Conservation (phyloP, 2,329 filamentous ascomycete genomes). For the Pleoardoris graminearum region DNA sequence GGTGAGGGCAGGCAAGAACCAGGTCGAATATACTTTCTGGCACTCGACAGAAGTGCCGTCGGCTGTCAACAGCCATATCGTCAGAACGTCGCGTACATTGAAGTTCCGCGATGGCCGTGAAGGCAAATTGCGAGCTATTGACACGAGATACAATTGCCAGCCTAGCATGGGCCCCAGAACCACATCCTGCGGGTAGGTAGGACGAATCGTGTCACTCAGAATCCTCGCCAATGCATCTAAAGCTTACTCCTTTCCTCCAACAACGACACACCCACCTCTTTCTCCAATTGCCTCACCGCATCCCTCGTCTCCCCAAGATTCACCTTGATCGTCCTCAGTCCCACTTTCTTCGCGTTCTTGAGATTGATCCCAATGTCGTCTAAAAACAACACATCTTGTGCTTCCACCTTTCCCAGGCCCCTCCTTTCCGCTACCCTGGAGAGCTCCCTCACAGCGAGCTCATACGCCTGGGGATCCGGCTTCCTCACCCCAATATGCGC, state of each 20-base stretch:
- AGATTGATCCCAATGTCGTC: slow-evolving; percentile 96
- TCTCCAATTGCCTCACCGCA: slow-evolving; percentile 81
- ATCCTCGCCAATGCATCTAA: no score
- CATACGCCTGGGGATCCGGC: slow-evolving; percentile 81
- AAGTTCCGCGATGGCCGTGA: no score
- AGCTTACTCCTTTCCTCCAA: slow-evolving; percentile 50
- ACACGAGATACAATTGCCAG: no score
- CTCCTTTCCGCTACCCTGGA: slow-evolving; percentile 64
- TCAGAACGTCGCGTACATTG: no score
- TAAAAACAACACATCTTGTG: slow-evolving; percentile 78
- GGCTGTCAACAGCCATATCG: no score
- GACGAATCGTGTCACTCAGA: no score
- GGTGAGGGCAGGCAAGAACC: no score
- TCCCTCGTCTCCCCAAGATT: slow-evolving; percentile 74
- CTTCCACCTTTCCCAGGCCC: slow-evolving; percentile 56
- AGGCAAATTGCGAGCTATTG: no score
- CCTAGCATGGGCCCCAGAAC: no score
- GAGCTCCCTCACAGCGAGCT: slow-evolving; percentile 69
- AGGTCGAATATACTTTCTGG: no score
- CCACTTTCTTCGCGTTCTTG: slow-evolving; percentile 73
- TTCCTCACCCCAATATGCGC: slow-evolving; percentile 88
- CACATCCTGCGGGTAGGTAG: no score
- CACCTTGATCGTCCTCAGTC: slow-evolving; percentile 85
- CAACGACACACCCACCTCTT: slow-evolving; percentile 68
- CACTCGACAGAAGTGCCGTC: no score